Percentiles rank a stretch among this genome's conserved stretches.
Conservation (phyloP, 2,329 filamentous ascomycete species). For the Penicillium concentricum region DNA sequence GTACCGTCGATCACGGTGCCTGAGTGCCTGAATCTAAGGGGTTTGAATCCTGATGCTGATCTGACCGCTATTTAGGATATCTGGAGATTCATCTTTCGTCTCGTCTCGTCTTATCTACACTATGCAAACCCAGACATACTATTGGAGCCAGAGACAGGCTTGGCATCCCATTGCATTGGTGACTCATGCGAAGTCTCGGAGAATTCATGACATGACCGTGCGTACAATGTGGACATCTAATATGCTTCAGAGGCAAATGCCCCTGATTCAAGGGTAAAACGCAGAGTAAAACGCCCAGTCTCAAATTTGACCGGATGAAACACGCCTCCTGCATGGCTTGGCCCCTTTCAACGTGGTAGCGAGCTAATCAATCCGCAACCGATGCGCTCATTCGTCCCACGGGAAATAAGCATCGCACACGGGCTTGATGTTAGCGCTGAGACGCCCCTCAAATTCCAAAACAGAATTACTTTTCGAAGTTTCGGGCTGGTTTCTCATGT, state of each 20-base stretch:
- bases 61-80: neutral
- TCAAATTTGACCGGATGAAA: constrained; percentile 5
- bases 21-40: neutral
- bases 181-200: neutral
- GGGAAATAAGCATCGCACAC: constrained; percentile 27
- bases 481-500: neutral
- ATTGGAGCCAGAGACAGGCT: neutral
- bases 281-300: neutral
- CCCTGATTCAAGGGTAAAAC: neutral
- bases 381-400: constrained; percentile 21
- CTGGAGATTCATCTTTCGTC: neutral
- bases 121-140: neutral
- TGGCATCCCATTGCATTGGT: constrained; percentile 1
- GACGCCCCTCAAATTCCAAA: constrained; percentile 7
- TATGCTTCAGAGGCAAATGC: neutral
- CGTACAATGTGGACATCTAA: neutral
- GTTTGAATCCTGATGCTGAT: neutral
- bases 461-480: neutral
- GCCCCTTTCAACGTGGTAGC: constrained; percentile 14
- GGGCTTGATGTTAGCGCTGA: constrained; percentile 7
- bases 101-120: too few species aligned
- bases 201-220: neutral
- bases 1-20: constrained; percentile 5
- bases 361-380: constrained; percentile 23
- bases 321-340: constrained; percentile 10